These are phyloP conservation scores for Aspergillaceae sp. DNA, from an alignment of 2,329 filamentous ascomycete species.

Conservation along the genomic window DNA sequence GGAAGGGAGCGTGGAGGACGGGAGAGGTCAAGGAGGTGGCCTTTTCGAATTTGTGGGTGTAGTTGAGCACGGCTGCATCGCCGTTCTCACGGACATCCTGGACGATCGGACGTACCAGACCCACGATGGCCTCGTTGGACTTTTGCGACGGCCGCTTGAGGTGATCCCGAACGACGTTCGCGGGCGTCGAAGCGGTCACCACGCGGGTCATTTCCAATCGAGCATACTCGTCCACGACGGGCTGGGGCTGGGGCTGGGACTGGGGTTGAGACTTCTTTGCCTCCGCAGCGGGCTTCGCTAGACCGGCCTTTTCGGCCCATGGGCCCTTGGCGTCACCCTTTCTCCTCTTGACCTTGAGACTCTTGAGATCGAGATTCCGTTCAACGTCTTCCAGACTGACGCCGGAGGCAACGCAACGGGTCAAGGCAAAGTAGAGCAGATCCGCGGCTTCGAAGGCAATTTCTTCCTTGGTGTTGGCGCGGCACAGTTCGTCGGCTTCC, in stretches of 20 bases:
- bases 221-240: slow-evolving; percentile 45
- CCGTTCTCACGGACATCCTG: slow-evolving; percentile 74
- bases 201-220: slow-evolving; percentile 78
- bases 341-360: slow-evolving; percentile 86
- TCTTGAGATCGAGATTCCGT: slow-evolving; percentile 86
- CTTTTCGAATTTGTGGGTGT: slow-evolving; percentile 97
- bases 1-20: slow-evolving; percentile 83
- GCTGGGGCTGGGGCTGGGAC: slow-evolving; percentile 17
- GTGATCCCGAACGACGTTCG: slow-evolving; percentile 59
- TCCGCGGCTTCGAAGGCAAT: slow-evolving; percentile 93
- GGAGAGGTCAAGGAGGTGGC: slow-evolving; percentile 83
- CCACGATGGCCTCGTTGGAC: slow-evolving; percentile 87
- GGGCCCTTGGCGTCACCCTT: slow-evolving; percentile 90
- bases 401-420: slow-evolving; percentile 76
- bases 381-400: slow-evolving; percentile 85
- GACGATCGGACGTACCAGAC: slow-evolving; percentile 85
- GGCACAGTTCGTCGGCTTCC: slow-evolving; percentile 89
- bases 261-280: neutral
- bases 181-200: slow-evolving; percentile 56
- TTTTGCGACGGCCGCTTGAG: slow-evolving; percentile 87
- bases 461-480: slow-evolving; percentile 71
- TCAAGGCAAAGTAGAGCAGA: slow-evolving; percentile 88
- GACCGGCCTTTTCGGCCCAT: slow-evolving; percentile 76
- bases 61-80: slow-evolving; percentile 79
- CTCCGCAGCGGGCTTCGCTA: slow-evolving; percentile 23